These are phyloP conservation scores for Seminavis robusta DNA, from an alignment of 108 stramenopile genomes.

Conservation along the genomic window DNA sequence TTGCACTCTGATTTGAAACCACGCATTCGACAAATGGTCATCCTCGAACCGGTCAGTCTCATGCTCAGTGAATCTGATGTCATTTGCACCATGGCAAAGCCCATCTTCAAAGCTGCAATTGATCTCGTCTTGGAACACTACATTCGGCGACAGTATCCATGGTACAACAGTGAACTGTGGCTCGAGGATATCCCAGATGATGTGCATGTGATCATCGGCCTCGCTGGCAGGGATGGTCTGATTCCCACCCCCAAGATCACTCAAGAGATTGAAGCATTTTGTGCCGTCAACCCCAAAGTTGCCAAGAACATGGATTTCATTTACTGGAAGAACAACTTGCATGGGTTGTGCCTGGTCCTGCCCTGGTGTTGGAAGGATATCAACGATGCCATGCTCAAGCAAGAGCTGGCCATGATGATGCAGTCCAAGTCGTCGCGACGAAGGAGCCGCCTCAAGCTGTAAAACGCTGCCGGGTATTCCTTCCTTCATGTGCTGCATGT, in stretches of 20 bases:
- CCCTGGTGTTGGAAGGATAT: too few relatives aligned
- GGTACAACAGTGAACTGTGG: conserved; percentile 90
- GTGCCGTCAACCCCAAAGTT: not conserved
- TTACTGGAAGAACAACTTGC: conserved; percentile 14
- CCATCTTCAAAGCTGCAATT: too few relatives aligned
- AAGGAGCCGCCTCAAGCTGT: too few relatives aligned
- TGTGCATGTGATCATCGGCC: conserved; percentile 37
- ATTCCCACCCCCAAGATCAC: conserved; percentile 34
- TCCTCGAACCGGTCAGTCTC: conserved; percentile 86
- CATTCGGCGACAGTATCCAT: conserved; percentile 80
- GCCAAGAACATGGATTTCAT: conserved; percentile 4
- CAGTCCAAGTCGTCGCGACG: too few relatives aligned
- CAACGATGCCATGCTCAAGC: too few relatives aligned
- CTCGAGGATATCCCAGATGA: conserved; percentile 60
- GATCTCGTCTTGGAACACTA: conserved; percentile 83
- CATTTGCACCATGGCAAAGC: conserved; percentile 26
- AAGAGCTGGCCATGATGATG: too few relatives aligned
- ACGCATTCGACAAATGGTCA: conserved; percentile 42
- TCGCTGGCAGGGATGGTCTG: conserved; percentile 55
- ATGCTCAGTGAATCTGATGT: conserved; percentile 82
- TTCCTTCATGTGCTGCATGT: too few relatives aligned
- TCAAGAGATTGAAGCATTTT: conserved; percentile 19
- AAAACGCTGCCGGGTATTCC: too few relatives aligned
- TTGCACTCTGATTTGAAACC: conserved; percentile 21
- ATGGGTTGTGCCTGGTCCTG: too few relatives aligned